Conservation (phyloP, 2,329 filamentous ascomycete genomes). For the Neobulgaria alba region DNA sequence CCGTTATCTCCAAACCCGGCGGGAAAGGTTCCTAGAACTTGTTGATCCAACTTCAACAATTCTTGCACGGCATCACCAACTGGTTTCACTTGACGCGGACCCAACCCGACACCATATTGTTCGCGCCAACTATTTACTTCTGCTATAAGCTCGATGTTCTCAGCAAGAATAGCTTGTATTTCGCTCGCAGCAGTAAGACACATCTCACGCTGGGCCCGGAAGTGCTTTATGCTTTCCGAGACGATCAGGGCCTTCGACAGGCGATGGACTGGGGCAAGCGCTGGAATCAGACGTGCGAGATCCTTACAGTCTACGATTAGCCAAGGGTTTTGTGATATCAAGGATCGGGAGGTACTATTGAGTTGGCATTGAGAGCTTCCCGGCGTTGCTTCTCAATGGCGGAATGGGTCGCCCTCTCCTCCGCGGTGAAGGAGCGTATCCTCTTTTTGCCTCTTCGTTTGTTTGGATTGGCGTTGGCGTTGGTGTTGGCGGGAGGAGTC, state of each 20-base stretch:
- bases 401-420: constrained; percentile 3
- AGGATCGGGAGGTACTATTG: no score
- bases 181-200: constrained; percentile 5
- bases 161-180: constrained; percentile 1
- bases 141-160: constrained; percentile 6
- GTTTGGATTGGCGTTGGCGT: no score
- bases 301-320: no score
- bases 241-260: constrained; percentile 6
- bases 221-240: constrained; percentile 3
- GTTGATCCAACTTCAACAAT: constrained; percentile 1
- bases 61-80: not conserved
- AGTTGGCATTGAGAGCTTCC: constrained; percentile 2
- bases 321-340: no score
- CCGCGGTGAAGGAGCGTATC: constrained; percentile 5
- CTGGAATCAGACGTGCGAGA: constrained; percentile 5
- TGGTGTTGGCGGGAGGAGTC: not conserved
- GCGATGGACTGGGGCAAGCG: constrained; percentile 1
- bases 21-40: constrained; percentile 6
- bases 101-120: not conserved
- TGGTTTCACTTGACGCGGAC: not conserved
- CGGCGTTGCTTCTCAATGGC: constrained; percentile 7
- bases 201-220: constrained; percentile 3
- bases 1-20: constrained; percentile 6
- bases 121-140: constrained; percentile 6
- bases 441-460: constrained; percentile 4